phyloP scores from a whole-genome alignment of 495 filamentous ascomycete genomes.

The Lasiosphaeria miniovina region DNA sequence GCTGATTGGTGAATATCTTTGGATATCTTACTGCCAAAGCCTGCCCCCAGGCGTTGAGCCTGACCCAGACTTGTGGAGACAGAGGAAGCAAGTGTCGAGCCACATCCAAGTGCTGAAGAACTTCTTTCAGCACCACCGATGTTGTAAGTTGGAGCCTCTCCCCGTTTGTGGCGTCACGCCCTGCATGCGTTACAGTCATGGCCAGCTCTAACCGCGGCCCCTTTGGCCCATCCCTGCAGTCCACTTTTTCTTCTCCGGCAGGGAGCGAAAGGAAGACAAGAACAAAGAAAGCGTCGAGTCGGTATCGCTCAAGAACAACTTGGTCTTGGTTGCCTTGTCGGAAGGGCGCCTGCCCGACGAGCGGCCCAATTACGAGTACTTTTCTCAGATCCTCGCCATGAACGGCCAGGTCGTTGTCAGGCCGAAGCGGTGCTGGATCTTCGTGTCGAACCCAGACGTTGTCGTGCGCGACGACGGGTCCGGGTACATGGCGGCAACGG shows the following conservation, averaged over 20 bases:
- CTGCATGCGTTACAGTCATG: background rate
- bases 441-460: slow-evolving; percentile 41
- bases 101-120: slow-evolving; percentile 96
- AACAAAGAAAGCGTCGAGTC: slow-evolving; percentile 31
- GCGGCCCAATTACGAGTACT: slow-evolving; percentile 51
- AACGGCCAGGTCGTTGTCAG: slow-evolving; percentile 39
- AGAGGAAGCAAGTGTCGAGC: slow-evolving; percentile 89
- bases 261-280: slow-evolving; percentile 22
- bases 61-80: slow-evolving; percentile 41
- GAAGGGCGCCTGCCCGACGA: slow-evolving; percentile 44
- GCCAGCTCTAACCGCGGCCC: background rate
- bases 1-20: slow-evolving; percentile 81
- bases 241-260: slow-evolving; percentile 47
- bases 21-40: slow-evolving; percentile 45
- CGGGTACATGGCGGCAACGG: slow-evolving; percentile 33
- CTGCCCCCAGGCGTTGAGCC: slow-evolving; percentile 33
- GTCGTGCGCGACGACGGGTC: slow-evolving; percentile 32
- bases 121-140: slow-evolving; percentile 50
- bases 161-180: slow-evolving; percentile 2
- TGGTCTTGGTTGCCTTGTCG: slow-evolving; percentile 50
- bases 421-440: slow-evolving; percentile 46
- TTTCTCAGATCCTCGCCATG: slow-evolving; percentile 40
- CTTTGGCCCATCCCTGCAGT: slow-evolving; percentile 27
- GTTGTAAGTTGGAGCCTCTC: slow-evolving; percentile 24
- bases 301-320: slow-evolving; percentile 52